These are phyloP conservation scores for Lentinula boryana DNA, from an alignment of 768 basidiomycete species.

Conservation along the genomic window DNA sequence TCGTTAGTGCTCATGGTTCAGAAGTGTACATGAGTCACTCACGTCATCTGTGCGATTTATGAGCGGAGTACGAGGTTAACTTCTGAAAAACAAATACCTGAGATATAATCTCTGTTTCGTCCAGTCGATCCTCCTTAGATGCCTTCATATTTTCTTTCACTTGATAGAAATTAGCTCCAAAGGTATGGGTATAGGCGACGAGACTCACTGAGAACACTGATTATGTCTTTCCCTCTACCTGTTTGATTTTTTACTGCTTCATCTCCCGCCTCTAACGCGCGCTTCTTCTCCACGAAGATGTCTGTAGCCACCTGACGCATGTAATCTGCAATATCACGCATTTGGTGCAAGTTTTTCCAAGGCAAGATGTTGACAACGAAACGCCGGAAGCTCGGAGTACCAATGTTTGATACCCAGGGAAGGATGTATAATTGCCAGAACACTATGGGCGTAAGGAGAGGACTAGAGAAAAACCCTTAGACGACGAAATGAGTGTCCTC, in stretches of 20 bases:
- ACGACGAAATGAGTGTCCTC: background rate
- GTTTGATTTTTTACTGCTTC: constrained; percentile 18
- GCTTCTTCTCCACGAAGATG: constrained; percentile 24
- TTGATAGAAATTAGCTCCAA: constrained; percentile 6
- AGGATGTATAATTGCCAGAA: constrained; percentile 13
- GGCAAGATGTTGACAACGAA: constrained; percentile 17
- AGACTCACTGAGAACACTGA: constrained; percentile 26
- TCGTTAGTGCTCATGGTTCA: background rate
- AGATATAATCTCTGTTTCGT: constrained; percentile 28
- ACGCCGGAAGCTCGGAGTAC: constrained; percentile 21
- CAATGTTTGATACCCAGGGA: constrained; percentile 18
- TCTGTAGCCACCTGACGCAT: constrained; percentile 19
- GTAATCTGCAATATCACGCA: constrained; percentile 21
- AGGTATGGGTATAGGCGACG: background rate
- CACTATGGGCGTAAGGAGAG: background rate
- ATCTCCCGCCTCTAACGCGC: constrained; percentile 18
- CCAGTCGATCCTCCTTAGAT: constrained; percentile 21
- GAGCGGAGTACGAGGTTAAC: background rate
- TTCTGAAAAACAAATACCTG: constrained; percentile 20
- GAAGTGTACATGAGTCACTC: background rate
- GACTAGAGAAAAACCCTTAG: background rate
- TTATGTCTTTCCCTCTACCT: constrained; percentile 28
- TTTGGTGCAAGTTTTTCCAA: constrained; percentile 15
- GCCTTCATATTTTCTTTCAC: constrained; percentile 29
- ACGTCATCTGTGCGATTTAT: constrained; percentile 6